A percentile compares a stretch with the other conserved stretches of the same genome.
Conservation (phyloP, 176 grass and related monocot species). For the sorghum (Sorghum bicolor) region Sorghum_bicolor_NCBIv3 NC_012871.2:73366001-73366500, state of each 20-base stretch:
- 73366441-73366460: neutral
- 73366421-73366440: neutral
- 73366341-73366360: neutral
- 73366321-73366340: neutral
- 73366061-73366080: constrained; percentile 36
- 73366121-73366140: neutral
- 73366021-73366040: neutral
- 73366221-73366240: neutral
- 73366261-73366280: neutral
- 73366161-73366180: neutral
- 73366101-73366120: neutral
- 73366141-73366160: neutral
- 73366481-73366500: constrained; percentile 15
- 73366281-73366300: neutral
- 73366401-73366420: neutral
- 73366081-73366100: neutral
- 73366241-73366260: neutral
- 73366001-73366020: too few relatives aligned
- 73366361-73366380: neutral
- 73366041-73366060: constrained; percentile 81
- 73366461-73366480: constrained; percentile 29
- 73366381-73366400: neutral
- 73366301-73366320: neutral
- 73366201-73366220: too few relatives aligned
- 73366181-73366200: neutral